Evolutionary conservation across 192 early-diverging fungal species (phyloP).

Genomic region (Linnemannia exigua): DNA sequence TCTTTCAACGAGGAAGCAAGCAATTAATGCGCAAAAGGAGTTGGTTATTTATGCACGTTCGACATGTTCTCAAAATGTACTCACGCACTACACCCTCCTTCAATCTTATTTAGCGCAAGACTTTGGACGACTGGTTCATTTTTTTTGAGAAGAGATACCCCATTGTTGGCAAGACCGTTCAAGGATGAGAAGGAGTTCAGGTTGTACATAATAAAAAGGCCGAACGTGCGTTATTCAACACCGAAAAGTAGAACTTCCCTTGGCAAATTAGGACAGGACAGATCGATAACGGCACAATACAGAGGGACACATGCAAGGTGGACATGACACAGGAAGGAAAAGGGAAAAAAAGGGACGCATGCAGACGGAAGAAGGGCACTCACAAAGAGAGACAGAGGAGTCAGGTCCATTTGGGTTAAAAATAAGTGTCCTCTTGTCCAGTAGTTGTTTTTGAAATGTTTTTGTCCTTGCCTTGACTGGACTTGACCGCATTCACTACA

Average conservation of each 20-base stretch:
- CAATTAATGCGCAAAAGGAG: not conserved
- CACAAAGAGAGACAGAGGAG: no score
- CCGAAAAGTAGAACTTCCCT: not conserved
- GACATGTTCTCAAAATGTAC: no score
- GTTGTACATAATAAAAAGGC: not conserved
- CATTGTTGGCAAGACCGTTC: constrained; percentile 64
- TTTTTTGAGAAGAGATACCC: constrained; percentile 76
- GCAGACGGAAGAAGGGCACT: no score
- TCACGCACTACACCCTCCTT: no score
- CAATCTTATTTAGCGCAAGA: constrained; percentile 65
- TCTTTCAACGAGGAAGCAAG: not conserved
- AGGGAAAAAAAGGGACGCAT: not conserved
- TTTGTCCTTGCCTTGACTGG: not conserved
- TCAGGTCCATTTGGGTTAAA: no score
- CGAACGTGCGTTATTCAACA: not conserved
- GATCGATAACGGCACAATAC: constrained; percentile 1
- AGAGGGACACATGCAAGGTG: not conserved
- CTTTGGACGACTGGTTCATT: constrained; percentile 73
- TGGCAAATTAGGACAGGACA: not conserved
- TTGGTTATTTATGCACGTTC: no score
- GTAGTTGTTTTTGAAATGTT: not conserved
- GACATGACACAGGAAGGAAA: no score
- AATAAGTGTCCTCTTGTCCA: no score
- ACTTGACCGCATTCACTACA: not conserved
- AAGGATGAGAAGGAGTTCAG: not conserved